Percentiles rank a stretch among this genome's conserved stretches.
These are phyloP conservation scores for Amaranthus tricolor DNA, from an alignment of 179 eudicot genomes.

Conservation along the genomic window DNA sequence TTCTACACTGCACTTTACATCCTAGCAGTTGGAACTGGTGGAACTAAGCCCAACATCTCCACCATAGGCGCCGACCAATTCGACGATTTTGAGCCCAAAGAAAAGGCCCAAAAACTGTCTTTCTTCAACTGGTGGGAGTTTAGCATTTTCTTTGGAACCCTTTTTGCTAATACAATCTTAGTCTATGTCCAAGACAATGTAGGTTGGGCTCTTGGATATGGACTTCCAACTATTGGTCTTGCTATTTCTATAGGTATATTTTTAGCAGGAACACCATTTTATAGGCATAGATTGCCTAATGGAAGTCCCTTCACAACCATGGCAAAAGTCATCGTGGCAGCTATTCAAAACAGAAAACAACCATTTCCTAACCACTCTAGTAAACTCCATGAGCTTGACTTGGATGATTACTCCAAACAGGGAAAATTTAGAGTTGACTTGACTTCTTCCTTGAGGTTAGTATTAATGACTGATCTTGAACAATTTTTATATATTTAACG, in stretches of 20 bases:
- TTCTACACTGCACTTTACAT: slow-evolving; percentile 71
- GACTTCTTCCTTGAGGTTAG: slow-evolving; percentile 63
- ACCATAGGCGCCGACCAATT: slow-evolving; percentile 85
- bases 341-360: slow-evolving; percentile 48
- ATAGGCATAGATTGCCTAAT: slow-evolving; percentile 56
- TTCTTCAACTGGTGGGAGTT: slow-evolving; percentile 94
- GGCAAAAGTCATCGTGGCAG: slow-evolving; percentile 71
- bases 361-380: slow-evolving; percentile 55
- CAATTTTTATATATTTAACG: too few relatives aligned
- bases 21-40: slow-evolving; percentile 71
- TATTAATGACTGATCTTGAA: not conserved
- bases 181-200: slow-evolving; percentile 81
- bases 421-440: slow-evolving; percentile 60
- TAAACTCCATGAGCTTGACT: slow-evolving; percentile 66
- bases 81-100: slow-evolving; percentile 73
- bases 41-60: slow-evolving; percentile 81
- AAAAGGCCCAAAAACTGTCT: slow-evolving; percentile 65
- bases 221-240: slow-evolving; percentile 66
- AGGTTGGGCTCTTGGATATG: slow-evolving; percentile 80
- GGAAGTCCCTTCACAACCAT: slow-evolving; percentile 82
- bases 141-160: slow-evolving; percentile 68
- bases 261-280: slow-evolving; percentile 58
- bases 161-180: slow-evolving; percentile 68
- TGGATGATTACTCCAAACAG: slow-evolving; percentile 48
- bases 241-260: slow-evolving; percentile 57